phyloP scores from a whole-genome alignment of 441 rosid genomes.

The Euphorbia neoarborescens region DNA sequence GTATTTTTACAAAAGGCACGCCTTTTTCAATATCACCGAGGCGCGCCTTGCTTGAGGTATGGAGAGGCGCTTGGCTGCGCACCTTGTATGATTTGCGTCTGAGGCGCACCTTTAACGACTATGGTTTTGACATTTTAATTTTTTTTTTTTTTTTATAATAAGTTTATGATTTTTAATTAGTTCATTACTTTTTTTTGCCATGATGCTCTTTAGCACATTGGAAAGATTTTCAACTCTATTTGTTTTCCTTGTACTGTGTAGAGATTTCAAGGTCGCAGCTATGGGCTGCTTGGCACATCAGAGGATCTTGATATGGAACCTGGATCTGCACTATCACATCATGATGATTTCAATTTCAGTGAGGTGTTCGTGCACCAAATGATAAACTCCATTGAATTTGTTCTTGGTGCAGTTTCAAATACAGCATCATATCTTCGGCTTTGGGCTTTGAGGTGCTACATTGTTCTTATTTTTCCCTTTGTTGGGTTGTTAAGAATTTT shows the following conservation, averaged over 20 bases:
- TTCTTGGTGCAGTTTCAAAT: slow-evolving; percentile 94
- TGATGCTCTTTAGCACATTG: neutral
- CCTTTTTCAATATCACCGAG: too few species aligned
- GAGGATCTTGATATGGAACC: slow-evolving; percentile 79
- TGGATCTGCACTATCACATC: slow-evolving; percentile 72
- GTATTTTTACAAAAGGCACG: too few species aligned
- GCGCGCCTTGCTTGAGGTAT: too few species aligned
- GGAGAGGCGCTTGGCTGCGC: too few species aligned
- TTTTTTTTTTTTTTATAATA: neutral
- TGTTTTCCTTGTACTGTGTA: slow-evolving; percentile 22
- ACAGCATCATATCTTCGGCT: slow-evolving; percentile 98
- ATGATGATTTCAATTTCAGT: slow-evolving; percentile 89
- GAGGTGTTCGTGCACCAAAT: slow-evolving; percentile 98
- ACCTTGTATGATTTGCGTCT: too few species aligned
- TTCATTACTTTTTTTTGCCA: neutral
- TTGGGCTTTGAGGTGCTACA: slow-evolving; percentile 83
- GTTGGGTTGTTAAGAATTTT: neutral
- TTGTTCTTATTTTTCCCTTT: slow-evolving; percentile 10
- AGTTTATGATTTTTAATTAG: neutral
- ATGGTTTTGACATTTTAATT: too few species aligned
- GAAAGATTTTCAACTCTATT: neutral
- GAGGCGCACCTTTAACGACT: too few species aligned
- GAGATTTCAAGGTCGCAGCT: slow-evolving; percentile 96
- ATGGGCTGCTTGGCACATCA: slow-evolving; percentile 73
- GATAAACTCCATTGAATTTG: slow-evolving; percentile 95